Conservation (phyloP, 805 yeast species). For the Cyberlindnera mycetangii region DNA sequence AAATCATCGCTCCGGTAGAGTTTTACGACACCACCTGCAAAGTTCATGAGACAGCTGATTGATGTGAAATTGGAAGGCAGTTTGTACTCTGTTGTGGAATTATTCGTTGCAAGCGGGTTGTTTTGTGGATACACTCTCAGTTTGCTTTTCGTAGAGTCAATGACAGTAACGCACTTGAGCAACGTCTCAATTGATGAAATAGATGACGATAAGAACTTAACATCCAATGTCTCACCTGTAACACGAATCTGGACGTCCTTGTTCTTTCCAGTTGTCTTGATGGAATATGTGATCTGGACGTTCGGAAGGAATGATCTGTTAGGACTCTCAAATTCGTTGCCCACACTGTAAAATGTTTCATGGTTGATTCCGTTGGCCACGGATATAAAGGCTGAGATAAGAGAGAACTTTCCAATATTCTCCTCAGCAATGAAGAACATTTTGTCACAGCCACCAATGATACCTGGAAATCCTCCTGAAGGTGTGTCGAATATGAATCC, state of each 20-base stretch:
- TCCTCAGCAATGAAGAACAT: slow-evolving; percentile 64
- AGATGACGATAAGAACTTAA: slow-evolving; percentile 56
- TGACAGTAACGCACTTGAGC: slow-evolving; percentile 42
- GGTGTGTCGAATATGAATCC: slow-evolving; percentile 72
- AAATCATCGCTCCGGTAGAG: slow-evolving; percentile 38
- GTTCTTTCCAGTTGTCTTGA: slow-evolving; percentile 25
- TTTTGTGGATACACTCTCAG: slow-evolving; percentile 13
- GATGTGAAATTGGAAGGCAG: slow-evolving; percentile 31
- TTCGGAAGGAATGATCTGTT: slow-evolving; percentile 69
- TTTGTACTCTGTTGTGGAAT: slow-evolving; percentile 16
- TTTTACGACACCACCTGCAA: slow-evolving; percentile 67
- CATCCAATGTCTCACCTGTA: slow-evolving; percentile 69
- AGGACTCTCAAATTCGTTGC: slow-evolving; percentile 43
- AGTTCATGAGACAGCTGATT: slow-evolving; percentile 50
- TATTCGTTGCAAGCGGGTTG: not conserved
- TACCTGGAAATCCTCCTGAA: slow-evolving; percentile 52
- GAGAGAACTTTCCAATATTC: slow-evolving; percentile 61
- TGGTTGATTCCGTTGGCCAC: slow-evolving; percentile 62
- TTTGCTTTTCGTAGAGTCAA: slow-evolving; percentile 35
- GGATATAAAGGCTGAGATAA: slow-evolving; percentile 67
- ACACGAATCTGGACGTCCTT: slow-evolving; percentile 47
- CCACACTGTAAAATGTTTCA: slow-evolving; percentile 44
- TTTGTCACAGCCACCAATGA: slow-evolving; percentile 75
- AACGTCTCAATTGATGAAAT: slow-evolving; percentile 52
- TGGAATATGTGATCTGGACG: slow-evolving; percentile 54